Evolutionary conservation across 192 early-diverging fungal species (phyloP), one percentile per base, ranked within the genome.

Genomic region (Dissophora ornata): DNA sequence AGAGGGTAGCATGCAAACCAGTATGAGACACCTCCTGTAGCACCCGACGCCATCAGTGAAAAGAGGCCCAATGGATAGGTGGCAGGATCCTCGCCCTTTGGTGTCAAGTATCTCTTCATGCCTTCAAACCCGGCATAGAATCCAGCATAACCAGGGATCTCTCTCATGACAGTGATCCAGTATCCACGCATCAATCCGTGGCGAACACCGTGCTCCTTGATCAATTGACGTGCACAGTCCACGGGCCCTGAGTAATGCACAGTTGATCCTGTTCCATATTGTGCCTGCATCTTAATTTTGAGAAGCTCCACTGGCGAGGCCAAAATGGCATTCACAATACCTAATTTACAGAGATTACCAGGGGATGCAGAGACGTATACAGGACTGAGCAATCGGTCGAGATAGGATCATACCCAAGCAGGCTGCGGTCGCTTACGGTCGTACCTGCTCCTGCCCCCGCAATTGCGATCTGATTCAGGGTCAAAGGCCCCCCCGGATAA

Each of bases 291-390:
- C 32, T 91, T 88, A 56, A 94, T 92, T 70, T 99, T 99, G 41
- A 97, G 75, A n/a, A 99, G 79, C 67, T 99, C 97, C 3, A 99
- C 94, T 1, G 97, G 96, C 2, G 93, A 95, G 11, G 95, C 92
- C 21, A 97, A 80, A 19, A 94, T 82, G 51, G 87, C 89, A 62
- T 97, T 96, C 29, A 93, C 88, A 28, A 89, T 80, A 40, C 96
- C 85, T 88, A 78, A 28, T n/a, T n/a, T n/a, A n/a, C n/a, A n/a
- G n/a, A n/a, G n/a, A n/a, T n/a, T n/a, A n/a, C n/a, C n/a, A n/a
- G n/a, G n/a, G n/a, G n/a, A n/a, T n/a, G n/a, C n/a, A n/a, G n/a
- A n/a, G n/a, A n/a, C n/a, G n/a, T n/a, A n/a, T n/a, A n/a, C n/a
- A n/a, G n/a, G n/a, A n/a, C n/a, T n/a, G n/a, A n/a, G n/a, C n/a